A percentile compares a stretch with the other conserved stretches of the same genome.
These are phyloP conservation scores for Coemansia sp. DNA, from an alignment of 192 early-diverging fungal genomes.

Conservation along the genomic window DNA sequence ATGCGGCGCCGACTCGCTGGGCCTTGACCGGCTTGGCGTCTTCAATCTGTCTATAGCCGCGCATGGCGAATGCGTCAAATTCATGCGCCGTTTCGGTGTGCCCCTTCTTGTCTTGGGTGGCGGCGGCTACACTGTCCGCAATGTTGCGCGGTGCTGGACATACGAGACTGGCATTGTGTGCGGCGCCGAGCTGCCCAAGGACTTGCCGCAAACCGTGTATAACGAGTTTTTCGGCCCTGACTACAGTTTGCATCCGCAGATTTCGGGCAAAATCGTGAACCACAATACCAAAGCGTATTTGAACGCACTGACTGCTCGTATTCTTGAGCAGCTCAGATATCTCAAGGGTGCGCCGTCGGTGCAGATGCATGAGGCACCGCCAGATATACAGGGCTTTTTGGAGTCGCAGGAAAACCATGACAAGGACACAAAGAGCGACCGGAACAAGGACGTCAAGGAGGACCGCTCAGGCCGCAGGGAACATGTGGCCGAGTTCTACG, in stretches of 20 bases:
- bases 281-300: conserved; percentile 86
- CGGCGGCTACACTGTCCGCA: conserved; percentile 97
- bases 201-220: conserved; percentile 77
- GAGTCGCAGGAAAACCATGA: conserved; percentile 38
- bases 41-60: conserved; percentile 93
- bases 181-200: conserved; percentile 72
- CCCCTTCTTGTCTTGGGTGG: conserved; percentile 94
- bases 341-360: conserved; percentile 90
- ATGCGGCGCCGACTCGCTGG: conserved; percentile 96
- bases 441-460: conserved; percentile 28
- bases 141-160: conserved; percentile 94
- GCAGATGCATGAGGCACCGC: conserved; percentile 91
- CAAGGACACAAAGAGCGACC: conserved; percentile 25
- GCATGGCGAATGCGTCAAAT: conserved; percentile 89
- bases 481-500: conserved; percentile 49
- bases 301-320: conserved; percentile 67
- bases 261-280: conserved; percentile 82
- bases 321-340: conserved; percentile 88
- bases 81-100: conserved; percentile 89
- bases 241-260: conserved; percentile 85
- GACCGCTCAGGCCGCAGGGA: conserved; percentile 24
- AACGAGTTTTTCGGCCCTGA: conserved; percentile 89
- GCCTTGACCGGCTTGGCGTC: conserved; percentile 91
- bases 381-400: conserved; percentile 57
- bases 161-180: conserved; percentile 91